These are phyloP conservation scores for Tuber calosporum DNA, from an alignment of 495 filamentous ascomycete species.

Conservation along the genomic window DNA sequence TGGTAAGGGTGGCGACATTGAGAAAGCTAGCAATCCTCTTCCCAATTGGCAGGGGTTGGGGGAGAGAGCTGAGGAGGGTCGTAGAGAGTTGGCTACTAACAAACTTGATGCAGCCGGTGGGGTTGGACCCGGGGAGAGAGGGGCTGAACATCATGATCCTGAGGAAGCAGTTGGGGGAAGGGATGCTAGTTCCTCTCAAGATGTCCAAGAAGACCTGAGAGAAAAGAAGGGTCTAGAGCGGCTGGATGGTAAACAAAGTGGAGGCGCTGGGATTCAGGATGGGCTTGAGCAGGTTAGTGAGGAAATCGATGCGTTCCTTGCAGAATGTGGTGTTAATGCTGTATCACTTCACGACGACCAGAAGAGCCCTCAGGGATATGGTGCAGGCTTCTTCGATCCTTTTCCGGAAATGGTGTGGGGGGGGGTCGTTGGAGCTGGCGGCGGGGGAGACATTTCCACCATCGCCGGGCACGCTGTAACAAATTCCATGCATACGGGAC, in stretches of 20 bases:
- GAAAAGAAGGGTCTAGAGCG: not conserved
- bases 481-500: not conserved
- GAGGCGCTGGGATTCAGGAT: not conserved
- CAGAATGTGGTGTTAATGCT: not conserved
- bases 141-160: not conserved
- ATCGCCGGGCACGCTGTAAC: not conserved
- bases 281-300: not conserved
- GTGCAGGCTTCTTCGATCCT: not conserved
- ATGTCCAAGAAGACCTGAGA: not conserved
- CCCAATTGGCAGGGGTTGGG: not conserved
- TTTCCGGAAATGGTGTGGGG: not conserved
- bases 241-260: not conserved
- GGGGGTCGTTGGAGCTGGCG: not conserved
- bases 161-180: not conserved
- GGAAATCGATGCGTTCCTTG: not conserved
- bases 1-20: not conserved
- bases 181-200: not conserved
- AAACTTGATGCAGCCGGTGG: not conserved
- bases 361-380: not conserved
- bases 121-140: not conserved
- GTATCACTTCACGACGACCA: not conserved
- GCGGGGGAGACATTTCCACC: not conserved
- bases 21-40: not conserved
- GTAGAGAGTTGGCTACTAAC: not conserved
- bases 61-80: not conserved